Evolutionary conservation across 208 protist genomes (phyloP), one percentile per base, ranked within the genome.

Genomic region (Crithidia brevicula): DNA sequence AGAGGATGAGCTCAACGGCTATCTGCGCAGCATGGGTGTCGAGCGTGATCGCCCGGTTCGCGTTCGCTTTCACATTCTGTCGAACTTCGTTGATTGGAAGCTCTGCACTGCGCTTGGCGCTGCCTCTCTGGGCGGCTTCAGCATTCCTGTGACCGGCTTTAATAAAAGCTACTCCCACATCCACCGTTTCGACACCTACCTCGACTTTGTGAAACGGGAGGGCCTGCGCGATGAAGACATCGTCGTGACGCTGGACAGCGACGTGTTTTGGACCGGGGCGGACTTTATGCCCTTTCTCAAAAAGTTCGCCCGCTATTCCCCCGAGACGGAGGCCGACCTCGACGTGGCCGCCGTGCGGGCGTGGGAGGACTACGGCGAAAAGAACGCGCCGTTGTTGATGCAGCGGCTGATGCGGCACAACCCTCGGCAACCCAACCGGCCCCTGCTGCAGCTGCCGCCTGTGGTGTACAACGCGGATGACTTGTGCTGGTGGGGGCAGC

Each of bases 341-440:
- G 76, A 82, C 60, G 76, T 82, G 23, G 69, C 62, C 2, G 72
- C 72, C 36, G 71, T 77, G 31, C 76, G 76, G 4, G 71, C 70
- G 20, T 81, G 75, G 75, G 75, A 81, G 28, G 75, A 81, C 56
- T 81, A 81, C 36, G 76, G 76, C 28, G 70, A 82, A 49, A 70
- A 67, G 13, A 65, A 67, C 40, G 70, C 70, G 33, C 70, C 54
- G 20, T 34, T 82, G 11, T 67, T 59, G 34, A 70, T 77, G 69
- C 27, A 60, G 47, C 51, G 23, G 10, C 20, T 72, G 64, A 67
- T 43, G 34, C 36, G 27, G 28, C 40, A 45, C 9, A 36, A 13
- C 15, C 50, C 40, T 8, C 43, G 27, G 4, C 54, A 28, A 15
- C 8, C 18, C 20, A 67, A 51, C 51, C 51, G 75, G 15, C 74